Evolutionary conservation across 176 grass and related monocot genomes (phyloP).

Genomic region (Hordeum vulgare): MorexV3_pseudomolecules_assembly NC_058518.1:491120769-491121268

Average conservation of each 20-base stretch:
- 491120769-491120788: not conserved
- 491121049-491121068: slow-evolving; percentile 89
- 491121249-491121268: not conserved
- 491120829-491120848: slow-evolving; percentile 17
- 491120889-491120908: slow-evolving; percentile 55
- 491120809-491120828: not conserved
- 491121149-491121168: slow-evolving; percentile 88
- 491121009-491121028: slow-evolving; percentile 59
- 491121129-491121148: slow-evolving; percentile 54
- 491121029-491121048: slow-evolving; percentile 78
- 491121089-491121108: slow-evolving; percentile 93
- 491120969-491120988: slow-evolving; percentile 55
- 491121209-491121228: not conserved
- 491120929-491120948: slow-evolving; percentile 85
- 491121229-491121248: not conserved
- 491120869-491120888: slow-evolving; percentile 78
- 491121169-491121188: slow-evolving; percentile 19
- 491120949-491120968: slow-evolving; percentile 83
- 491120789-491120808: not conserved
- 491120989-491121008: slow-evolving; percentile 48
- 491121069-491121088: slow-evolving; percentile 70
- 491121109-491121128: slow-evolving; percentile 80
- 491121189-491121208: not conserved
- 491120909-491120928: slow-evolving; percentile 63
- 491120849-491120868: slow-evolving; percentile 80